Evolutionary conservation across 2,329 filamentous ascomycete genomes (phyloP), one percentile per base, ranked within the genome.

Genomic region (Graphilbum sp.): DNA sequence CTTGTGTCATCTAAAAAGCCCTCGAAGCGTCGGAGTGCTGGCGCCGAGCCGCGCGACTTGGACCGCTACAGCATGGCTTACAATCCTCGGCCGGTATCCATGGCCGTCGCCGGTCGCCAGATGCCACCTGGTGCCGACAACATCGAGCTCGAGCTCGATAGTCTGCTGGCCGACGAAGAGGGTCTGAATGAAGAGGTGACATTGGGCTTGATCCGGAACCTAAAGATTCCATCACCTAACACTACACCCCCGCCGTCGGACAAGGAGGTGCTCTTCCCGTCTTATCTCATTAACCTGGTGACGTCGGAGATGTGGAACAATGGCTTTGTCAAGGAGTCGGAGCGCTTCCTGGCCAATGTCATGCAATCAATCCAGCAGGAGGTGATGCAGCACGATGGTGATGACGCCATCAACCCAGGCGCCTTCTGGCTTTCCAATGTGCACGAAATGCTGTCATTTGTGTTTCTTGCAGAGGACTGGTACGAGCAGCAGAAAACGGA

Each of bases 281-380:
- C 90, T 10, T 98, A 96, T 58, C 77, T 98, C 50, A 98, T 98
- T 67, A 98, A 98, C 60, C 70, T 98, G 43, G 90, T 98, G 46
- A 98, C 90, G 12, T 96, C 87, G 15, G 90, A 98, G 64, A 98
- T 98, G 90, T 98, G 90, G 90, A 98, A 98, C 66, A 98, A 98
- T 52, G 90, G 90, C 34, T 98, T 95, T 54, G 90, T 98, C 50
- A 98, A 98, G 66, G 90, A 98, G 61, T 96, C 90, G 4, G 90
- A 98, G 62, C 82, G 88, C 39, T 98, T 98, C 72, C 69, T 98
- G 45, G 90, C 90, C 53, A 98, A 96, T 52, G 90, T 98, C 46
- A 98, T 98, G 90, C 90, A 96, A 61, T 94, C 87, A 8, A 96
- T 98, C 52, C 90, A 98, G 58, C 87, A 96, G 57, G 90, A 98